Evolutionary conservation across 176 grass and related monocot genomes (phyloP).

Genomic region (Dendrocalamus sinicus): DNA sequence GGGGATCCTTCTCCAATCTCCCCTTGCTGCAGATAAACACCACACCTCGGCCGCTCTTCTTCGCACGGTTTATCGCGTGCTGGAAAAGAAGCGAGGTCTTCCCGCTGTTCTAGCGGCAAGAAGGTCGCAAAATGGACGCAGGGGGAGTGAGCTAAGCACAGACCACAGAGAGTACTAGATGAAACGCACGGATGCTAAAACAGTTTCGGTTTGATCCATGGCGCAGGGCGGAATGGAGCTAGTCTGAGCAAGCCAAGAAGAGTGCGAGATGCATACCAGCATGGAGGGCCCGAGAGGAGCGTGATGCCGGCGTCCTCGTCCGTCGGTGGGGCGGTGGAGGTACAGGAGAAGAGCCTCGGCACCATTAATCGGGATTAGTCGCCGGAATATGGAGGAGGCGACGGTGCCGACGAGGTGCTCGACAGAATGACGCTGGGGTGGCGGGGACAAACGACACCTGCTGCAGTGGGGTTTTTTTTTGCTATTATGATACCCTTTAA

Average conservation of each 20-base stretch:
- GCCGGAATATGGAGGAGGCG: not conserved
- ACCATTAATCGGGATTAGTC: constrained; percentile 39
- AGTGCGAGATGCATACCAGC: constrained; percentile 49
- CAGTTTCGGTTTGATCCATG: not conserved
- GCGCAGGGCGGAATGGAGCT: not conserved
- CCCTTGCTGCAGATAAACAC: constrained; percentile 89
- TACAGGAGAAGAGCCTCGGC: constrained; percentile 70
- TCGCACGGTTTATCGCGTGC: constrained; percentile 74
- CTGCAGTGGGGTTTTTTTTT: too few species aligned
- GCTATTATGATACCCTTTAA: too few species aligned
- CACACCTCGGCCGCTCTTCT: constrained; percentile 58
- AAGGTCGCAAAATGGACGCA: not conserved
- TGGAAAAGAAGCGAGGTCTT: constrained; percentile 95
- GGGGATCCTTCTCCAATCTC: constrained; percentile 76
- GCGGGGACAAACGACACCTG: not conserved
- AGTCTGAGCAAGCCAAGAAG: not conserved
- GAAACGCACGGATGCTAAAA: not conserved
- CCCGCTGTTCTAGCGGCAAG: constrained; percentile 55
- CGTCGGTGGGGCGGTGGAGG: not conserved
- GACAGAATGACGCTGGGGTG: constrained; percentile 40
- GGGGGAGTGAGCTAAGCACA: not conserved
- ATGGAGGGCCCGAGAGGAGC: constrained; percentile 74
- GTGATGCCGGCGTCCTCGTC: constrained; percentile 27
- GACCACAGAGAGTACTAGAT: not conserved
- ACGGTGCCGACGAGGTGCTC: constrained; percentile 36